Percentiles rank a stretch among this genome's conserved stretches.
These are phyloP conservation scores for Priceomyces melissophilus DNA, from an alignment of 805 yeast species.

Conservation along the genomic window DNA sequence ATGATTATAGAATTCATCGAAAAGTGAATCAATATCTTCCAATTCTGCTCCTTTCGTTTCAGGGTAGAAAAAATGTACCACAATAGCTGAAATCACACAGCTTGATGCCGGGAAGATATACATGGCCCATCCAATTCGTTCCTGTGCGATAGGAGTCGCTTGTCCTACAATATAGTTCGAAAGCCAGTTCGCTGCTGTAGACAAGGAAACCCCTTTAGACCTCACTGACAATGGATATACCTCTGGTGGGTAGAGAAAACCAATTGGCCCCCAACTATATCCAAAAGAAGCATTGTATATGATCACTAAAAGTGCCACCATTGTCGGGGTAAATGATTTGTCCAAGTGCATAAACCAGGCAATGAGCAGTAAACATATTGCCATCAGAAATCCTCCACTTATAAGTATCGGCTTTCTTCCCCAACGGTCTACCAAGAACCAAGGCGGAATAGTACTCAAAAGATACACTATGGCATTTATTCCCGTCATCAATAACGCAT, in stretches of 20 bases:
- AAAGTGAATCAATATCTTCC: constrained; percentile 39
- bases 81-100: constrained; percentile 32
- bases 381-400: constrained; percentile 40
- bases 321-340: constrained; percentile 29
- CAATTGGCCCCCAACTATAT: constrained; percentile 46
- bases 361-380: constrained; percentile 29
- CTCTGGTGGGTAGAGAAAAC: constrained; percentile 43
- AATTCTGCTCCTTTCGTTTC: constrained; percentile 45
- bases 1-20: constrained; percentile 29
- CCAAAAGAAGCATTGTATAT: constrained; percentile 44
- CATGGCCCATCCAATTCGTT: constrained; percentile 38
- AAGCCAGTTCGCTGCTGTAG: constrained; percentile 45
- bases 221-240: constrained; percentile 41
- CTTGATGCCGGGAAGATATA: constrained; percentile 39
- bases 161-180: constrained; percentile 45
- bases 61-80: constrained; percentile 36
- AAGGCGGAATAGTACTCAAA: constrained; percentile 40
- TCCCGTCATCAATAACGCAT: constrained; percentile 44
- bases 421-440: constrained; percentile 46
- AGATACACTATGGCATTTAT: constrained; percentile 39
- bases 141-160: constrained; percentile 41
- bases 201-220: constrained; percentile 42
- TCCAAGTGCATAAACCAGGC: constrained; percentile 34
- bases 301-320: constrained; percentile 40
- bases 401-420: constrained; percentile 44